A percentile compares a stretch with the other conserved stretches of the same genome.
Conservation (phyloP, 116 monocot genomes). For the Cymodocea nodosa region DNA sequence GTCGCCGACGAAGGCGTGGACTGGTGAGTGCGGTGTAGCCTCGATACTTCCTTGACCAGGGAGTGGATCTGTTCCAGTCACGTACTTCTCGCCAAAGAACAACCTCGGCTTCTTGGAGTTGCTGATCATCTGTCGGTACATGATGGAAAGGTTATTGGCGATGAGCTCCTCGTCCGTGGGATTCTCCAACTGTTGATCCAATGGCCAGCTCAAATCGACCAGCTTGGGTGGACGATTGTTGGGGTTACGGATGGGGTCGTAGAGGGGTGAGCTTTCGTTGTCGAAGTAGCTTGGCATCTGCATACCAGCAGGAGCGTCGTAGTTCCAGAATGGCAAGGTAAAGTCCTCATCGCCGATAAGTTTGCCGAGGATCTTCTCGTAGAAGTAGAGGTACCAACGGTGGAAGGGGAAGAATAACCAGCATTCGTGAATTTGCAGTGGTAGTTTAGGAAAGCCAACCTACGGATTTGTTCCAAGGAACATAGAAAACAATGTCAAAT, state of each 20-base stretch:
- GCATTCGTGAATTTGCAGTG: constrained; percentile 7
- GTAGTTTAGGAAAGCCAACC: neutral
- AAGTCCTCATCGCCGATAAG: constrained; percentile 16
- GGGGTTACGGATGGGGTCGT: constrained; percentile 13
- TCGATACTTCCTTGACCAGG: constrained; percentile 22
- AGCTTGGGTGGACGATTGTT: constrained; percentile 7
- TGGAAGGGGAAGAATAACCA: constrained; percentile 31
- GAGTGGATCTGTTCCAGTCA: constrained; percentile 1
- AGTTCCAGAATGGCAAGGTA: constrained; percentile 25
- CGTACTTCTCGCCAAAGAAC: constrained; percentile 20
- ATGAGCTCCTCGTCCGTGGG: constrained; percentile 5
- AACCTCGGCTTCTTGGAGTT: constrained; percentile 8
- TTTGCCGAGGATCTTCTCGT: constrained; percentile 27
- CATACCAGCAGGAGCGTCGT: constrained; percentile 20
- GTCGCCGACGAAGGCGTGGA: constrained; percentile 29
- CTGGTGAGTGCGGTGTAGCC: constrained; percentile 10
- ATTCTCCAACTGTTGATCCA: neutral
- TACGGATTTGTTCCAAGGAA: neutral
- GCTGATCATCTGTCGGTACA: constrained; percentile 25
- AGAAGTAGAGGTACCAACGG: constrained; percentile 25
- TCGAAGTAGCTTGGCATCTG: constrained; percentile 5
- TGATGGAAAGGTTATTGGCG: constrained; percentile 16
- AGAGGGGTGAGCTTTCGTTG: constrained; percentile 12
- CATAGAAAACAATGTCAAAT: neutral
- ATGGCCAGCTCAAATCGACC: constrained; percentile 13